phyloP scores from a whole-genome alignment of 148 eudicot genomes.

The Pouteria glomerata region DNA sequence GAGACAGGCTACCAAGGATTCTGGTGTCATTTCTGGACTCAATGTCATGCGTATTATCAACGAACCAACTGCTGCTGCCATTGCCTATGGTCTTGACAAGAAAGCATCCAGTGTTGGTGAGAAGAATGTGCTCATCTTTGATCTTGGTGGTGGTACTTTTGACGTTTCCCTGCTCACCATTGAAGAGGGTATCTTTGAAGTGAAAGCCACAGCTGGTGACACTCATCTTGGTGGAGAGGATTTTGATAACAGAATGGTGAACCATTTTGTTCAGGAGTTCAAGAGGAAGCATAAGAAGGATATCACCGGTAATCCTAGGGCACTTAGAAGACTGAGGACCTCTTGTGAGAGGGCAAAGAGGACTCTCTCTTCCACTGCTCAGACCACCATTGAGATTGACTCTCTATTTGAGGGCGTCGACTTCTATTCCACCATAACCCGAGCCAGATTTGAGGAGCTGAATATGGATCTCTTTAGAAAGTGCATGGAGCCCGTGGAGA shows the following conservation, averaged over 20 bases:
- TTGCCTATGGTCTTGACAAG: conserved; percentile 18
- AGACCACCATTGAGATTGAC: conserved; percentile 18
- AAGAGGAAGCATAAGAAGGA: conserved; percentile 23
- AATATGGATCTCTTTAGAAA: conserved; percentile 16
- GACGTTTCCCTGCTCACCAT: conserved; percentile 20
- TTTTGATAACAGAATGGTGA: conserved; percentile 20
- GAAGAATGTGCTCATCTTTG: conserved; percentile 17
- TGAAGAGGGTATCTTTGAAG: conserved; percentile 21
- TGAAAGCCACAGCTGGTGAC: conserved; percentile 25
- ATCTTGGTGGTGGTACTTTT: conserved; percentile 18
- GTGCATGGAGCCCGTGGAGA: conserved; percentile 19
- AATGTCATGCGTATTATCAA: conserved; percentile 18
- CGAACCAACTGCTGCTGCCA: conserved; percentile 17
- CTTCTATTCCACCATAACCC: conserved; percentile 17
- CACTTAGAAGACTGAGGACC: conserved; percentile 17
- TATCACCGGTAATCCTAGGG: conserved; percentile 15
- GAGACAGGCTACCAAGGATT: conserved; percentile 13
- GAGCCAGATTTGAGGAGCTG: conserved; percentile 15
- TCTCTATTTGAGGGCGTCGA: conserved; percentile 18
- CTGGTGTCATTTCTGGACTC: conserved; percentile 16
- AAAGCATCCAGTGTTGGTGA: conserved; percentile 17
- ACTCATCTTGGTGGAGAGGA: conserved; percentile 24
- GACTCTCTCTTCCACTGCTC: conserved; percentile 16
- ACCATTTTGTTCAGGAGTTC: conserved; percentile 22
- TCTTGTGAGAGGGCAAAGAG: conserved; percentile 18